Evolutionary conservation across 768 basidiomycete genomes (phyloP), one percentile per base, ranked within the genome.

Genomic region (Lyophyllum semitale): DNA sequence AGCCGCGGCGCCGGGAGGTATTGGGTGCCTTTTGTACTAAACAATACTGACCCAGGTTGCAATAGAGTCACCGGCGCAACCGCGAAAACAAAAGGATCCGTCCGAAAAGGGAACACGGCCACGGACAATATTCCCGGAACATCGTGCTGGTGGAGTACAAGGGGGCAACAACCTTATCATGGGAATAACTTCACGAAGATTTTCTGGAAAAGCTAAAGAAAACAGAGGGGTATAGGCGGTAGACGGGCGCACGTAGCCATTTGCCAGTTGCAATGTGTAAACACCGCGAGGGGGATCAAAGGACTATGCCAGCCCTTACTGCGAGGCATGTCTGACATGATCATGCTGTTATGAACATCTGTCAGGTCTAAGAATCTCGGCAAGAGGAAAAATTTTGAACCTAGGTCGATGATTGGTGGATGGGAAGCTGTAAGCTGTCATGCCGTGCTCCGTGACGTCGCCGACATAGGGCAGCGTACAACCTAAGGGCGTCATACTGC

Each of bases 71-170:
- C n/a, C n/a, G n/a, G n/a, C 42, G 37, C 22, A 48, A 41, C 37
- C 32, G 27, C 9, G 37, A 23, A 18, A 48, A 48, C 53, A 54
- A 54, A 48, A 54, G 27, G 27, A 54, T 42, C 17, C 38, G 25
- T 30, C 53, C 23, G 27, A 42, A 54, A 54, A 47, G 46, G 53
- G 46, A 54, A 15, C 13, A 32, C 53, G 53, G 53, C 30, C 35
- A 54, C 41, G 42, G 32, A 17, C 45, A 45, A 29, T 29, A 32
- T 32, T 41, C 29, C 30, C 27, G 52, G 42, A 46, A 38, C 45
- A 53, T 53, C n/a, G 12, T 37, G 32, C 35, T 12, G 18, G 35
- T 44, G 42, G 52, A 37, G 43, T n/a, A 13, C 32, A 37, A 20
- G 33, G 20, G 29, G 33, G 20, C 53, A 48, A 41, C 6, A 29